These are phyloP conservation scores for Dysphania ambrosioides DNA, from an alignment of 148 eudicot species.

Conservation along the genomic window DNA sequence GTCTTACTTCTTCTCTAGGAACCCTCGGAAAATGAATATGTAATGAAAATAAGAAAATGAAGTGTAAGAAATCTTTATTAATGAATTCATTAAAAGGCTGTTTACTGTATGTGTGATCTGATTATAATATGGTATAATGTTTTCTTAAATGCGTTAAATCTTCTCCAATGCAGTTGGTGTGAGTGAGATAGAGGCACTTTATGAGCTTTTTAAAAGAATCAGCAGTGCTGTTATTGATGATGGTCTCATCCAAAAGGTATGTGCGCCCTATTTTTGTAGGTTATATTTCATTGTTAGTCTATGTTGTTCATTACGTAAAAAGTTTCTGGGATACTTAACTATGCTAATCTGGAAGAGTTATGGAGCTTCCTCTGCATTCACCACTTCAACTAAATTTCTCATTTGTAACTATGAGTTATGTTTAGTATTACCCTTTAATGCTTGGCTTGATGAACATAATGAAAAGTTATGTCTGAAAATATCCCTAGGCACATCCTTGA, in stretches of 20 bases:
- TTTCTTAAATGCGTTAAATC: not conserved
- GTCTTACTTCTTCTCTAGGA: not conserved
- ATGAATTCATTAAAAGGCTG: not conserved
- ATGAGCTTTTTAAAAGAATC: constrained; percentile 89
- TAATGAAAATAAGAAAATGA: not conserved
- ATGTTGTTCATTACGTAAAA: not conserved
- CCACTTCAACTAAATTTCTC: not conserved
- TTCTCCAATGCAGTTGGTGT: constrained; percentile 78
- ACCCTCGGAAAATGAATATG: not conserved
- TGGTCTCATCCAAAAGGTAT: constrained; percentile 89
- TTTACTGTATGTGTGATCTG: not conserved
- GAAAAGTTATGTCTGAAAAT: not conserved
- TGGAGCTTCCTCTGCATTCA: not conserved
- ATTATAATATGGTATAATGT: not conserved
- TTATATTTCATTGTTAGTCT: not conserved
- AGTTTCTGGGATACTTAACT: not conserved
- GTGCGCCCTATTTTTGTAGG: not conserved
- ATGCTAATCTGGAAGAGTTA: not conserved
- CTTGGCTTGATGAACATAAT: not conserved
- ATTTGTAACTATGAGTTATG: not conserved
- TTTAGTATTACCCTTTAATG: not conserved
- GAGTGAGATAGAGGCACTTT: constrained; percentile 93
- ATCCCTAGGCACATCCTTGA: not conserved
- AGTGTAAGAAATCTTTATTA: not conserved
- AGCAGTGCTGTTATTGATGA: constrained; percentile 94